These are phyloP conservation scores for Setaria italica DNA, from an alignment of 202 grass and related monocot species.

Conservation along the genomic window DNA sequence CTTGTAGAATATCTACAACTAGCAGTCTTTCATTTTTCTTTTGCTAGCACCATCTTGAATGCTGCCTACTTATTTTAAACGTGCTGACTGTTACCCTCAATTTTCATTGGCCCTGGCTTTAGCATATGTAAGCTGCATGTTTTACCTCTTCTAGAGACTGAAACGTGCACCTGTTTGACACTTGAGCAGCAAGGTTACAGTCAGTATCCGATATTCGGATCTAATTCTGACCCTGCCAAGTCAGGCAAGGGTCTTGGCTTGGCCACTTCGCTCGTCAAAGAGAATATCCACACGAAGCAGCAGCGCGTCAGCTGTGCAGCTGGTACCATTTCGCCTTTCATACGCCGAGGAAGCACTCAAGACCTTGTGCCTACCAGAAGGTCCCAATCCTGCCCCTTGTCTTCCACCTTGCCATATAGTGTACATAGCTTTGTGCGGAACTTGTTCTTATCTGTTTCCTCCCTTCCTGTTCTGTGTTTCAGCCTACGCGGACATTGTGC, in stretches of 20 bases:
- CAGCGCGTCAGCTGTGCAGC: constrained; percentile 43
- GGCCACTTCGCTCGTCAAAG: constrained; percentile 77
- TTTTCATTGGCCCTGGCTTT: not conserved
- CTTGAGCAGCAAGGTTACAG: constrained; percentile 83
- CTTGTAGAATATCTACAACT: not conserved
- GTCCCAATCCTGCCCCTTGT: constrained; percentile 27
- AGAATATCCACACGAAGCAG: constrained; percentile 57
- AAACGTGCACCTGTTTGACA: constrained; percentile 10
- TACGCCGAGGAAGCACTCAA: constrained; percentile 86
- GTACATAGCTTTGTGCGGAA: not conserved
- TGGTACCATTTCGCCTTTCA: constrained; percentile 68
- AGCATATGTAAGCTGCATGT: not conserved
- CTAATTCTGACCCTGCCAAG: constrained; percentile 72
- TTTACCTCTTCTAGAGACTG: constrained; percentile 22
- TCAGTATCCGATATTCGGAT: constrained; percentile 83
- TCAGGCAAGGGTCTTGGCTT: constrained; percentile 85
- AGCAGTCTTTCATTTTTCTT: constrained; percentile 24
- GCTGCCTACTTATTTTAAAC: not conserved
- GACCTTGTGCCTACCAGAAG: constrained; percentile 85
- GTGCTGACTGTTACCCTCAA: not conserved
- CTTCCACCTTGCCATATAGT: not conserved
- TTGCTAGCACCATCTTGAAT: constrained; percentile 18
- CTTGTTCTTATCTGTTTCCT: constrained; percentile 10
- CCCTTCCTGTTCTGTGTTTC: not conserved
- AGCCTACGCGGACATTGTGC: constrained; percentile 95